Evolutionary conservation across 2,329 filamentous ascomycete species (phyloP).

Genomic region (Pochonia chlamydosporia): DNA sequence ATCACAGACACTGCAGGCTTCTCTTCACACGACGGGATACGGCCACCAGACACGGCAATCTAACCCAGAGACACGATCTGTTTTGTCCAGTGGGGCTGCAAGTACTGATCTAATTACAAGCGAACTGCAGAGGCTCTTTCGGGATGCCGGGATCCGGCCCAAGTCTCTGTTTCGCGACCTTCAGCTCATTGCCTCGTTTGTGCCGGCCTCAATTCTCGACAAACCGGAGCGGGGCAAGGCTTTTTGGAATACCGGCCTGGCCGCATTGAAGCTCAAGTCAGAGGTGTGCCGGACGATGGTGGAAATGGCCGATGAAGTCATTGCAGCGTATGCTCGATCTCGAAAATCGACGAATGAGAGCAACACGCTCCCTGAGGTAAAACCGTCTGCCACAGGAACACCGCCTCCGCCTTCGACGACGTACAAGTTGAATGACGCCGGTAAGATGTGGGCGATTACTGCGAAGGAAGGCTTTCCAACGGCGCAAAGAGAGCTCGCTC

Average conservation of each 20-base stretch:
- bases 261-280: constrained; percentile 81
- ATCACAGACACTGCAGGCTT: constrained; percentile 40
- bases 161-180: constrained; percentile 77
- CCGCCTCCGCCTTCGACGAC: constrained; percentile 49
- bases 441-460: constrained; percentile 84
- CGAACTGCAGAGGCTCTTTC: constrained; percentile 62
- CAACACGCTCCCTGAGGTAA: constrained; percentile 19
- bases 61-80: constrained; percentile 41
- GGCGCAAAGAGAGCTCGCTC: constrained; percentile 86
- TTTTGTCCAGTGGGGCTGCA: constrained; percentile 42
- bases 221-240: constrained; percentile 64
- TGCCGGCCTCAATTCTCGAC: constrained; percentile 55
- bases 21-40: constrained; percentile 20
- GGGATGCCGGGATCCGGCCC: constrained; percentile 63
- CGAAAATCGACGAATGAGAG: constrained; percentile 40
- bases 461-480: constrained; percentile 81
- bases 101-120: constrained; percentile 61
- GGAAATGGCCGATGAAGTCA: constrained; percentile 51
- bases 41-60: constrained; percentile 34
- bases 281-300: constrained; percentile 79
- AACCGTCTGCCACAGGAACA: constrained; percentile 32
- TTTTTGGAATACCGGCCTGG: constrained; percentile 85
- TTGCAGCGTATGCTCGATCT: constrained; percentile 57
- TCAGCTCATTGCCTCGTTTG: constrained; percentile 66
- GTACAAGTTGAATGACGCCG: constrained; percentile 73